Base-by-base conservation (phyloP, 164 flowering plant genomes). In the Magnolia changhungtana region DNA sequence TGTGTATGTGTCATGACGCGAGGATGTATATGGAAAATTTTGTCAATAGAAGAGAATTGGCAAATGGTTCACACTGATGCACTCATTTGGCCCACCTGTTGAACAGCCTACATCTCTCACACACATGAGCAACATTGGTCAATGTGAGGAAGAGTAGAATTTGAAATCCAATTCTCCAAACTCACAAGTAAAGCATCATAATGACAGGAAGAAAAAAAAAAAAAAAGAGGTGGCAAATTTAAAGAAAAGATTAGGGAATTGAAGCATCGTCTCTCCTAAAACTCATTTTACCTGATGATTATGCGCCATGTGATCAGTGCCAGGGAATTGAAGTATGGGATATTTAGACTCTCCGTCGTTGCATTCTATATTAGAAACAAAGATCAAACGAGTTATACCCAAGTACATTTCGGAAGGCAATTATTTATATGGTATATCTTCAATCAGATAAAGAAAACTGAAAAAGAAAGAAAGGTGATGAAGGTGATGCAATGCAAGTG, bases 251-350 rank as follows among this genome's bases (percentile, higher is more conserved):
- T 3, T 37, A 9, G 18, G 61, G 16, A 55, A 55, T 16, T 16
- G 18, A 55, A 55, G 61, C 18, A 55, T 55, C 2, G 2, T 11
- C 61, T 3, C 61, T n/a, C 55, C 45, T 50, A 50, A 49, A 50
- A 49, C 11, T 80, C 73, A 21, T 21, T 76, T 76, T 72, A 92
- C 96, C 90, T 90, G 86, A 52, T 78, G 83, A 80, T 81, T 86
- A 63, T 78, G 74, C 58, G 87, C 83, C 80, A 69, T 86, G 84
- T 83, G 84, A 78, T 89, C 91, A 49, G 90, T 79, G 61, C 91
- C 87, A 9, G 97, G 97, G 77, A 90, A 58, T 63, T 90, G 89
- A 37, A 91, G 82, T 67, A 81, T 88, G 67, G 95, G 94, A 88
- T 88, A 87, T 74, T 82, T 86, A 74, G 96, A 89, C 24, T 86